phyloP scores from a whole-genome alignment of 345 rosid genomes.

The Acer campestre region DNA sequence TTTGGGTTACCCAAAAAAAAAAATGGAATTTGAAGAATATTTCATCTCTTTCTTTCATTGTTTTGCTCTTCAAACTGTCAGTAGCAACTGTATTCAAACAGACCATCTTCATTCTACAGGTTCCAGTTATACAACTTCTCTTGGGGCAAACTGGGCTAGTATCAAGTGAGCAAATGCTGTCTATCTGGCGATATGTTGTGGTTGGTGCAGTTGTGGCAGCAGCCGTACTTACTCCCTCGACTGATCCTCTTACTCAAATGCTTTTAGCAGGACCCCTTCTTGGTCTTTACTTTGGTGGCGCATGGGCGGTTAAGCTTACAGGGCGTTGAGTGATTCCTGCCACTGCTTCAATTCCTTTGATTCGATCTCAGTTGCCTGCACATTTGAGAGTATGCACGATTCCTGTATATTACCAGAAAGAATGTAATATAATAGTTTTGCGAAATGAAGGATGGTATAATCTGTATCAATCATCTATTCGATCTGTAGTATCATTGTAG shows the following conservation, averaged over 20 bases:
- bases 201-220: conserved; percentile 95
- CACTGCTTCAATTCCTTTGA: not conserved
- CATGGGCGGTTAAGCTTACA: conserved; percentile 82
- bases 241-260: conserved; percentile 95
- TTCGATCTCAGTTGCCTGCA: not conserved
- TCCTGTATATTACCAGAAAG: conserved; percentile 7
- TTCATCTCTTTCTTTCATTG: not conserved
- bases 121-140: conserved; percentile 93
- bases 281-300: conserved; percentile 94
- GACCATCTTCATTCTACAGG: conserved; percentile 42
- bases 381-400: not conserved
- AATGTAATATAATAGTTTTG: conserved; percentile 12
- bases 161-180: conserved; percentile 90
- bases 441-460: not conserved
- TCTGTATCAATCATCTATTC: not conserved
- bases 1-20: too few relatives aligned
- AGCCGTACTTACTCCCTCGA: conserved; percentile 93
- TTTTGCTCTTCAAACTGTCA: not conserved
- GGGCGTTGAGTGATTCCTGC: conserved; percentile 67
- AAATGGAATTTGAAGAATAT: not conserved
- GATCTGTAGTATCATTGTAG: not conserved
- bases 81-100: not conserved
- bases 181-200: conserved; percentile 95
- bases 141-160: conserved; percentile 92
- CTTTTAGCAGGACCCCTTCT: conserved; percentile 90